Base-by-base conservation (phyloP, 164 flowering plant genomes). In the Aristolochia contorta region DNA sequence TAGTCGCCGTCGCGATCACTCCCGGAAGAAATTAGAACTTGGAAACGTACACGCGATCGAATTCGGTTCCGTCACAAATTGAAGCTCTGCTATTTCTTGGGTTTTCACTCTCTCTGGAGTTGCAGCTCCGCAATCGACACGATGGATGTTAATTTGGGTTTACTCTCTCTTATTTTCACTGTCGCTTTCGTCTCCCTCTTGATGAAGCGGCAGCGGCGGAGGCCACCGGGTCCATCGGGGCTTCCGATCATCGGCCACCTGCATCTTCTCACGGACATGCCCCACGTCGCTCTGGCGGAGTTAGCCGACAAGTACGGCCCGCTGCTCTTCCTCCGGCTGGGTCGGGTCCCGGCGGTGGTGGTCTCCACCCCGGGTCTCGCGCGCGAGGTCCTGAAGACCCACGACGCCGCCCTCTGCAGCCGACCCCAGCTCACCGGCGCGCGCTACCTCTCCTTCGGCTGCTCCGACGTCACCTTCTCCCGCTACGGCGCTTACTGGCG, bases 401-500 rank as follows among this genome's bases (percentile, higher is more conserved):
- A 77, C 51, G 85, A 83, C 59, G 81, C 67, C 60, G 49, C 70
- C 58, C 77, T 80, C 68, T 58, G 75, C 4, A 69, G 65, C 66
- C 77, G 82, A 0, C 89, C 83, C 3, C 77, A 69, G 30, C 69
- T 75, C 60, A 46, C 77, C 33, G 63, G 79, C 4, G 80, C 80
- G 48, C 74, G 77, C 70, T 68, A 71, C 68, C 75, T 80, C 62
- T 72, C 86, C 56, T 84, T 77, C 69, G 77, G 74, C 51, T 78
- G 80, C 76, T 69, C 86, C 54, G 78, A 78, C 77, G 69, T 82
- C 57, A 75, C 82, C 61, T 80, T 76, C 73, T 73, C 80, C 59
- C 60, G 58, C 3, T 75, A 78, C 77, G 84, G 84, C 19, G 63
- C 81, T 0, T 83, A 78, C 69, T 81, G 82, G 84, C 82, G 81